Evolutionary conservation across 768 basidiomycete species (phyloP).

Genomic region (Cyclocybe aegerita): DNA sequence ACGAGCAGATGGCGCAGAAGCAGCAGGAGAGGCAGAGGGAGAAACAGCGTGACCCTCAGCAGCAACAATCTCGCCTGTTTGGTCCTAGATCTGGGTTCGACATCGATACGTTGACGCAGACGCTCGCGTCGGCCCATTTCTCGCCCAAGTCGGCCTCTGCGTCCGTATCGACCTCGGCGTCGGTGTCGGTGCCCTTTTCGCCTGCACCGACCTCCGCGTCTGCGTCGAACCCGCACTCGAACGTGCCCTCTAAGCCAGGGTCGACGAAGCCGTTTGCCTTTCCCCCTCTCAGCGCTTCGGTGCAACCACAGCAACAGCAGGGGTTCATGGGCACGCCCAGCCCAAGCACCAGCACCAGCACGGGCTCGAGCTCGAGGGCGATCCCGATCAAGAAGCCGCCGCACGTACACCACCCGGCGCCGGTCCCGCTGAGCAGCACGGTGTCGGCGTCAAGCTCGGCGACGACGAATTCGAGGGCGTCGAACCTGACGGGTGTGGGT

Average conservation of each 20-base stretch:
- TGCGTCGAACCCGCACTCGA: not conserved
- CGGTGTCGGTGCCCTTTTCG: not conserved
- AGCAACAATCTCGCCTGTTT: not conserved
- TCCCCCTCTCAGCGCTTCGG: too few species aligned
- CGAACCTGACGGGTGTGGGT: constrained; percentile 1
- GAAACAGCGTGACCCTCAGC: not conserved
- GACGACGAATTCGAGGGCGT: not conserved
- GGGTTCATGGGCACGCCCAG: not conserved
- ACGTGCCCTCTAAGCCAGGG: too few species aligned
- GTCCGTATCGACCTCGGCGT: constrained; percentile 3
- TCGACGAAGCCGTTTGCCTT: too few species aligned
- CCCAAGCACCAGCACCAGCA: not conserved
- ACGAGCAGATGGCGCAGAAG: not conserved
- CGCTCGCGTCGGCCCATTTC: not conserved
- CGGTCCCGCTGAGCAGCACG: not conserved
- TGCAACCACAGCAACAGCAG: too few species aligned
- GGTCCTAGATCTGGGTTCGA: not conserved
- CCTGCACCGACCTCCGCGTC: constrained; percentile 1
- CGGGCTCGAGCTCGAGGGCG: not conserved
- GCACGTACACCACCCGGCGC: too few species aligned
- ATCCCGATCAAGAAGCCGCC: too few species aligned
- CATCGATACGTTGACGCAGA: not conserved
- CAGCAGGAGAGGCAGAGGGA: not conserved
- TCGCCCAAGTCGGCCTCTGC: not conserved
- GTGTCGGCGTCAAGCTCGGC: not conserved